A percentile compares a stretch with the other conserved stretches of the same genome.
These are phyloP conservation scores for Trichosanthes cucumerina DNA, from an alignment of 306 rosid genomes.

Conservation along the genomic window DNA sequence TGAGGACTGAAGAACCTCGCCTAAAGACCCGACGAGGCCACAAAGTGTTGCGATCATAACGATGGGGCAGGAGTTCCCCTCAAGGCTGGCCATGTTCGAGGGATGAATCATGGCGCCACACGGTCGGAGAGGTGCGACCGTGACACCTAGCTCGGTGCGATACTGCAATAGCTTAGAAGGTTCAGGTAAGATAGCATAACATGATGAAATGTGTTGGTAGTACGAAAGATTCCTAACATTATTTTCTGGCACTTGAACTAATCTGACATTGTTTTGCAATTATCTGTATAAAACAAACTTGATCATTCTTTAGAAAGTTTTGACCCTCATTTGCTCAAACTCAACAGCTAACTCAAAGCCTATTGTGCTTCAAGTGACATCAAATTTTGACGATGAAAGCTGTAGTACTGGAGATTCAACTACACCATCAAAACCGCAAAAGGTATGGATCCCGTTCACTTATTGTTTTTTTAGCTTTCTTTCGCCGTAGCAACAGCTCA, in stretches of 20 bases:
- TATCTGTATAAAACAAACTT: neutral
- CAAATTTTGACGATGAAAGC: conserved; percentile 28
- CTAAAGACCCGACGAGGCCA: no score
- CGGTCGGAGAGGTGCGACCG: no score
- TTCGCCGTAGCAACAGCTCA: neutral
- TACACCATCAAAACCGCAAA: conserved; percentile 19
- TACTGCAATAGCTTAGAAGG: neutral
- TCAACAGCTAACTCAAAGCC: conserved; percentile 26
- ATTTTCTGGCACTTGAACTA: neutral
- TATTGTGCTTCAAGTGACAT: conserved; percentile 17
- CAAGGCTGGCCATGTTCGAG: no score
- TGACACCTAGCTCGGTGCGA: neutral
- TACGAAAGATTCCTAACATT: neutral
- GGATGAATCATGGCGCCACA: no score
- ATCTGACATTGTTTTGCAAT: neutral
- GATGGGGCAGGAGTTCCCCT: no score
- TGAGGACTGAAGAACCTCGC: no score
- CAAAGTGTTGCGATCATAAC: no score
- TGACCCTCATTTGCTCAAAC: neutral
- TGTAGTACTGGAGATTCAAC: conserved; percentile 15
- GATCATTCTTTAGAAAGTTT: conserved; percentile 1
- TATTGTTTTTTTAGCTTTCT: neutral
- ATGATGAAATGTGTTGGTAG: neutral
- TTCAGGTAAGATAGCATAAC: neutral
- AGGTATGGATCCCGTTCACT: conserved; percentile 16